Evolutionary conservation across 257 asterid genomes (phyloP), one percentile per base, ranked within the genome.

Genomic region (Scutellaria minor): DNA sequence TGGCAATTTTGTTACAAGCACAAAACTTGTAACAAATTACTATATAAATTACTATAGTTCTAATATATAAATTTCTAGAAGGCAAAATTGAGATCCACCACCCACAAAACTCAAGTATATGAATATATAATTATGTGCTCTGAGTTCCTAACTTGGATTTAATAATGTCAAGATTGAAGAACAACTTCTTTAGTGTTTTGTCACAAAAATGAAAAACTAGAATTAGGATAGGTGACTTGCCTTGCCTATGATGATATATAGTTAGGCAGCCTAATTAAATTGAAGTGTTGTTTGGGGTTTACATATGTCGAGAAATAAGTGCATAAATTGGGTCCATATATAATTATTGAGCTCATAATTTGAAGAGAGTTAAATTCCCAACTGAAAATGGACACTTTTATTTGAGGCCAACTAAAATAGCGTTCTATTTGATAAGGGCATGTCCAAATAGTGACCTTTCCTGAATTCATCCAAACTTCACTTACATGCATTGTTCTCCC

Each of bases 401-500:
- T 20, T 41, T 64, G 62, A 77, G 9, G 57, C 64, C 62, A 51
- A 44, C 58, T 62, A 45, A 10, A 69, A 59, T 15, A 58, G 59
- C 40, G 48, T 27, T 68, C 5, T 60, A 65, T 42, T 57, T 14
- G 60, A 65, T 65, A 13, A 22, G 20, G 77, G 39, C 24, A 14
- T 14, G 41, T 78, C 71, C 15, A 75, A 66, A 68, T 42, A 83
- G 75, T 64, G 87, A 81, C 85, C 45, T 76, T 75, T 77, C 89
- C 75, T 70, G 66, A 66, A 18, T 66, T 70, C 75, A 10, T 73
- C 77, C 61, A 82, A 72, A 53, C 9, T 69, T 71, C 70, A 63
- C 55, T 61, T 90, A 88, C 90, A 83, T 88, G 95, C 80, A 44
- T 13, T 72, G 76, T 86, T 81, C 87, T 76, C 85, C 82, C 71